Conservation (phyloP, 805 yeast genomes). For the Metschnikowia cerradonensis region DNA sequence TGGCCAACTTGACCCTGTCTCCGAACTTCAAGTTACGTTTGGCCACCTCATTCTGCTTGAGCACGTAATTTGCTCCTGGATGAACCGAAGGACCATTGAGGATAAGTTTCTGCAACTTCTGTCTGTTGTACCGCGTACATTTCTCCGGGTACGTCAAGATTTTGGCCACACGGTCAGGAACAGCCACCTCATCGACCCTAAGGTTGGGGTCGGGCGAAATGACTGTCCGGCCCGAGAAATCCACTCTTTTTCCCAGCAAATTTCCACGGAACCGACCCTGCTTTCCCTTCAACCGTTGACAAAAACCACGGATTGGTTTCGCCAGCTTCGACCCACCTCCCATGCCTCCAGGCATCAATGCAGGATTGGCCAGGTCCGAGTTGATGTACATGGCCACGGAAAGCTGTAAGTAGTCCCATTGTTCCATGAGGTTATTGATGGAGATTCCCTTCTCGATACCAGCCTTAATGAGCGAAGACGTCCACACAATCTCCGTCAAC, state of each 20-base stretch:
- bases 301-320: conserved; percentile 87
- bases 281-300: conserved; percentile 96
- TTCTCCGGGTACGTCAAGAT: conserved; percentile 93
- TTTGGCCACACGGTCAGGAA: conserved; percentile 95
- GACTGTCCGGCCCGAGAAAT: conserved; percentile 96
- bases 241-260: conserved; percentile 96
- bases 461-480: conserved; percentile 88
- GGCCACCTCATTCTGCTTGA: conserved; percentile 77
- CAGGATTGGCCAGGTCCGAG: conserved; percentile 86
- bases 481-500: conserved; percentile 94
- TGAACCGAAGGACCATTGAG: conserved; percentile 81
- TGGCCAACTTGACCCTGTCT: conserved; percentile 74
- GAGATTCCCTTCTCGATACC: conserved; percentile 95
- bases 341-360: conserved; percentile 66
- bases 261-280: conserved; percentile 99
- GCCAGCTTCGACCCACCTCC: conserved; percentile 51
- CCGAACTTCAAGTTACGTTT: conserved; percentile 89
- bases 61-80: conserved; percentile 94
- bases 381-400: conserved; percentile 97
- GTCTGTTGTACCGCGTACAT: conserved; percentile 82
- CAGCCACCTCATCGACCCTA: conserved; percentile 94
- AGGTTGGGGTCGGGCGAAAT: conserved; percentile 98
- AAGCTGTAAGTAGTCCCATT: conserved; percentile 95
- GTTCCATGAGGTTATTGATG: conserved; percentile 92
- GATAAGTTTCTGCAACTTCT: conserved; percentile 69